phyloP scores from a whole-genome alignment of 176 grass and related monocot species.

The Themeda triandra region DNA sequence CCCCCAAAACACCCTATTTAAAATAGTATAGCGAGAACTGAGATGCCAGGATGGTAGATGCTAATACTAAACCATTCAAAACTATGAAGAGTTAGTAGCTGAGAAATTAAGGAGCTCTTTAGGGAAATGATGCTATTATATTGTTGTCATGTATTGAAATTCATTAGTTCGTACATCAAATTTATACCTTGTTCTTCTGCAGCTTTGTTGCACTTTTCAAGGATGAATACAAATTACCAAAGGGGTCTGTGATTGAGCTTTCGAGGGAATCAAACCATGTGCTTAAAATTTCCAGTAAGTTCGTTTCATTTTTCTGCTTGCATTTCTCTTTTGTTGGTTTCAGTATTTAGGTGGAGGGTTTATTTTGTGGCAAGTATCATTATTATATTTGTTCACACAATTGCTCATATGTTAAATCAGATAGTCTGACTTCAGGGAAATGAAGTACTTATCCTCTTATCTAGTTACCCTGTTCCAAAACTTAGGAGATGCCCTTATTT shows the following conservation, averaged over 20 bases:
- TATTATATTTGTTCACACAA: not conserved
- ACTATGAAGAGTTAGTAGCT: not conserved
- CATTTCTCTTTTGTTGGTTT: not conserved
- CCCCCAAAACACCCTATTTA: not conserved
- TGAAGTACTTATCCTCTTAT: not conserved
- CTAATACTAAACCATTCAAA: not conserved
- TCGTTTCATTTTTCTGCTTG: not conserved
- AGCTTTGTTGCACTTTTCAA: slow-evolving; percentile 93
- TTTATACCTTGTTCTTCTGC: slow-evolving; percentile 20
- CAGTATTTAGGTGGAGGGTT: not conserved
- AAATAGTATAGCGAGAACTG: not conserved
- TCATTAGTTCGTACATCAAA: not conserved
- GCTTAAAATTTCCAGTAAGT: slow-evolving; percentile 89
- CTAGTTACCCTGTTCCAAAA: not conserved
- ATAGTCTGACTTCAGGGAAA: not conserved
- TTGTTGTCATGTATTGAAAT: not conserved
- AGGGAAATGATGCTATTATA: not conserved
- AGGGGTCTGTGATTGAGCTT: slow-evolving; percentile 87
- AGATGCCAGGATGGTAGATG: not conserved
- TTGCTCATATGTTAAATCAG: not conserved
- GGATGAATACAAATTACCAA: slow-evolving; percentile 89
- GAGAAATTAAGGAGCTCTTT: slow-evolving; percentile 2
- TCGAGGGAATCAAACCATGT: slow-evolving; percentile 80
- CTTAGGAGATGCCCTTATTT: not conserved
- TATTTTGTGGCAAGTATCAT: not conserved